A percentile compares a stretch with the other conserved stretches of the same genome.
Evolutionary conservation across 352 stramenopile species (phyloP).

Genomic region (Aphanomyces euteiches): DNA sequence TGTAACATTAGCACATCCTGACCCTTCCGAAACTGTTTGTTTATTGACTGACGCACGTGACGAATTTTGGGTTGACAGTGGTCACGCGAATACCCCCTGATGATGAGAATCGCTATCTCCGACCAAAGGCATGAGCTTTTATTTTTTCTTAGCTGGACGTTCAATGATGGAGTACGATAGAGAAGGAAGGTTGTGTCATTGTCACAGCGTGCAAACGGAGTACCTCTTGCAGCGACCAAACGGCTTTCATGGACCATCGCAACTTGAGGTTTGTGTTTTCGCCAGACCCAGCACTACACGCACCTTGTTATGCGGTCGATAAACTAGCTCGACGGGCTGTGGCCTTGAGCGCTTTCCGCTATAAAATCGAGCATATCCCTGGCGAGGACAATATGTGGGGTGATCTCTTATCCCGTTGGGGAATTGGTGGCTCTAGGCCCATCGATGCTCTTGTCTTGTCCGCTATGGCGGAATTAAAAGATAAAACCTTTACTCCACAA

Average conservation of each 20-base stretch:
- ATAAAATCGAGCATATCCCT: slow-evolving; percentile 34
- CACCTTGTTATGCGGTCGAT: slow-evolving; percentile 31
- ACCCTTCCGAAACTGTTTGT: slow-evolving; percentile 16
- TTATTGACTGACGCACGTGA: slow-evolving; percentile 35
- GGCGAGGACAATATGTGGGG: slow-evolving; percentile 38
- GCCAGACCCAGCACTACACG: neutral
- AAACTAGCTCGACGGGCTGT: slow-evolving; percentile 37
- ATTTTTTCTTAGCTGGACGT: slow-evolving; percentile 32
- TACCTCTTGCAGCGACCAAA: slow-evolving; percentile 31
- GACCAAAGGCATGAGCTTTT: slow-evolving; percentile 34
- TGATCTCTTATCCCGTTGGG: slow-evolving; percentile 37
- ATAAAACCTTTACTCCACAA: neutral
- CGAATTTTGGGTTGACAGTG: slow-evolving; percentile 19
- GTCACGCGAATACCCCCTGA: slow-evolving; percentile 27
- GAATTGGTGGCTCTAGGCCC: neutral
- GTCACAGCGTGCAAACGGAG: slow-evolving; percentile 34
- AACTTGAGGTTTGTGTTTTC: slow-evolving; percentile 37
- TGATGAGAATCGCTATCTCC: slow-evolving; percentile 4
- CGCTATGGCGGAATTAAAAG: slow-evolving; percentile 29
- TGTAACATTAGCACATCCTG: too few species aligned
- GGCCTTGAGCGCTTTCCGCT: slow-evolving; percentile 32
- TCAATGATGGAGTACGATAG: slow-evolving; percentile 33
- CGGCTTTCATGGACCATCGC: slow-evolving; percentile 36
- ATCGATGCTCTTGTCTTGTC: neutral
- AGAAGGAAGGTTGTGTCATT: slow-evolving; percentile 36